Evolutionary conservation across 805 yeast genomes (phyloP), one percentile per base, ranked within the genome.

Genomic region (Pichia nanzhaoensis): DNA sequence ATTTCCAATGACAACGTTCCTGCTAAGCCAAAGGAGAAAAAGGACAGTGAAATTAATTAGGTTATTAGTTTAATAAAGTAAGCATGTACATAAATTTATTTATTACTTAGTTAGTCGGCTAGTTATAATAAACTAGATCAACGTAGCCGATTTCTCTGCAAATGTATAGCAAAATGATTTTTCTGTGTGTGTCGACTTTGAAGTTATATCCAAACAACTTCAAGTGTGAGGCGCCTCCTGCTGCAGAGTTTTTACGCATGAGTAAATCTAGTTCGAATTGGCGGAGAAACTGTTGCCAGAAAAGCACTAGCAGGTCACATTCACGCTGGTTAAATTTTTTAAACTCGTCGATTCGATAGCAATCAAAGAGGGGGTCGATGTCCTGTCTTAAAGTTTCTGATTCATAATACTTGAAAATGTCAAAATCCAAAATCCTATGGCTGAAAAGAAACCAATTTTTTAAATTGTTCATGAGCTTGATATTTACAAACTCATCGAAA

Each of bases 151-250:
- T 22, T 2, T 41, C 46, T 22, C 49, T 41, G 3, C 55, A 53
- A 9, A 52, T 45, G 32, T 51, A 58, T 4, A 59, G 17, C 42
- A 55, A 54, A 8, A 60, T 50, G 8, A 57, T 38, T 36, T 47
- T 52, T 13, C 51, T 42, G 3, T 13, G 14, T 13, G 42, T 44
- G n/a, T 48, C 31, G 13, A 49, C 46, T 27, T 51, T 54, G 40
- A 61, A 59, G 37, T 55, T 56, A 45, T 53, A 57, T 3, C 64
- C 65, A 34, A 52, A 55, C 13, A 61, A 41, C 37, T 58, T 57
- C 41, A 59, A 41, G 2, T 42, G 44, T 14, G 44, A 40, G 6
- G 35, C 28, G 14, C 42, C 47, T n/a, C n/a, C n/a, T n/a, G n/a
- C n/a, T n/a, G 20, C 3, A 16, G 35, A 20, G 12, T 19, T 8